Base-by-base conservation (phyloP, 768 basidiomycete genomes). In the Tephrocybe sp. region DNA sequence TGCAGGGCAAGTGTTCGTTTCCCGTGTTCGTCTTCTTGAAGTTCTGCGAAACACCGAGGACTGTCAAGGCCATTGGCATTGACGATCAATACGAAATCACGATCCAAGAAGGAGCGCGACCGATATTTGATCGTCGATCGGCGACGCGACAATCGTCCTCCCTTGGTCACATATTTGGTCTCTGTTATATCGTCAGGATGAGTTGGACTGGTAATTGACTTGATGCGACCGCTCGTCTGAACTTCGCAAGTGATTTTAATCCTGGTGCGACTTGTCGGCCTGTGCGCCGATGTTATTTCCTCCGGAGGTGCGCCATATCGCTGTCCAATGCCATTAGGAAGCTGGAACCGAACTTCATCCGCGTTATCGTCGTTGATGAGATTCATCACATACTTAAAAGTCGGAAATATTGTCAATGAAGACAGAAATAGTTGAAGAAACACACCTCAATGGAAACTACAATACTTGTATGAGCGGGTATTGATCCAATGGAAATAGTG, bases 31-130 rank as follows among this genome's bases (percentile, higher is more conserved):
- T 69, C 64, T 15, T 55, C 48, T 36, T 66, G 62, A 2, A 70
- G 55, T 53, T 84, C 80, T 1, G 75, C 80, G 57, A 84, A 78
- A 51, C 81, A 83, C 8, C 82, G 72, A 1, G 84, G 80, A 7
- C 62, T 55, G 55, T 83, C 82, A 1, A 85, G 60, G 4, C 68
- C 76, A 1, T 74, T 65, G 0, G 82, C 77, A 19, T 70, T 62
- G 19, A 84, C 67, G 1, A 72, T 65, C 24, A 86, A 53, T 3
- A 83, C 71, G 31, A 86, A 81, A 54, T 84, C 81, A 6, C 68
- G 53, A 0, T 64, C 62, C 13, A 85, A 68, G 54, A 75, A 78
- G 1, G 62, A 62, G 1, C 49, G 18, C 1, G 83, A 80, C 9
- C 61, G 57, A 64, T 69, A 73, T 32, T 60, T 59, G 18, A 70